These are phyloP conservation scores for Aspergillus candidus DNA, from an alignment of 2,329 filamentous ascomycete genomes.

Conservation along the genomic window DNA sequence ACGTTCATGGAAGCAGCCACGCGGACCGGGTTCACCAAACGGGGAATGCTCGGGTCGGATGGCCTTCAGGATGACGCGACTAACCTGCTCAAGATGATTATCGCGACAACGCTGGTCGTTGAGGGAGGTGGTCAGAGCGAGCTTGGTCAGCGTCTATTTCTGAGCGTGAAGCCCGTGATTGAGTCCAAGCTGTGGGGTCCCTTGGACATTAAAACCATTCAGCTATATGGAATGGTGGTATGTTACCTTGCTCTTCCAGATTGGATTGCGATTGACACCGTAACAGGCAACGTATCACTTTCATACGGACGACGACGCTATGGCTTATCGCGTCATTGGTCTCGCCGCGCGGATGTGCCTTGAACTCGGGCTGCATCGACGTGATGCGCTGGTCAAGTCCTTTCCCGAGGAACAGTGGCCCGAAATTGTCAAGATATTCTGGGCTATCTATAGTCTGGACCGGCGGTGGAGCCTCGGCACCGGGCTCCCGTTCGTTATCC, in stretches of 20 bases:
- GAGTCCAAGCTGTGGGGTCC: constrained; percentile 58
- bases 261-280: constrained; percentile 1
- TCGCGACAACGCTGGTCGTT: constrained; percentile 70
- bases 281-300: constrained; percentile 69
- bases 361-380: constrained; percentile 75
- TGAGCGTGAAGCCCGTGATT: constrained; percentile 65
- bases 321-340: constrained; percentile 83
- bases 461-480: constrained; percentile 85
- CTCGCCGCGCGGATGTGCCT: constrained; percentile 73
- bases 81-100: constrained; percentile 71
- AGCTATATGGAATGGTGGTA: constrained; percentile 49
- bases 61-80: constrained; percentile 58
- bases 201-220: constrained; percentile 53
- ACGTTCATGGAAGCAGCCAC: constrained; percentile 65
- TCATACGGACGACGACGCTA: constrained; percentile 74
- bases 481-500: constrained; percentile 76
- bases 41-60: constrained; percentile 50
- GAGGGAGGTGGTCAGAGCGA: constrained; percentile 75
- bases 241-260: constrained; percentile 5
- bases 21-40: constrained; percentile 53
- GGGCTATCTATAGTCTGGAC: constrained; percentile 80
- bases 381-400: constrained; percentile 61
- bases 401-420: constrained; percentile 64
- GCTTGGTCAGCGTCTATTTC: constrained; percentile 65
- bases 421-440: constrained; percentile 68